These are phyloP conservation scores for Taphrina populina DNA, from an alignment of 1,139 yeast genomes.

Conservation along the genomic window DNA sequence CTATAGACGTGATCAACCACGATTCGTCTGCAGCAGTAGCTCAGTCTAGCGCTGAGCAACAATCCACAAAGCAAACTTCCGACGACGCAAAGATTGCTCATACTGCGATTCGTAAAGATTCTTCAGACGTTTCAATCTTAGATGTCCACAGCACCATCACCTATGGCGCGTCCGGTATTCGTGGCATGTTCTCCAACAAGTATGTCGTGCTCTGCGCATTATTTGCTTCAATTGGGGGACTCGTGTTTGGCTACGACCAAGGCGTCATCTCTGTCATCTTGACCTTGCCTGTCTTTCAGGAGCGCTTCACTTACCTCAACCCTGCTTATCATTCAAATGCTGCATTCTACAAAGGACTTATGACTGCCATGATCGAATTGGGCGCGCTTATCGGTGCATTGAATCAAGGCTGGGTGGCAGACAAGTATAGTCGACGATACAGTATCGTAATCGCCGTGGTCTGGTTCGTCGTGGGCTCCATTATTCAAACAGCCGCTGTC, in stretches of 20 bases:
- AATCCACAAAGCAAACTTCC: too few relatives aligned
- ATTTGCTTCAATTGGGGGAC: conserved; percentile 45
- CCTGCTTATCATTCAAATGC: conserved; percentile 34
- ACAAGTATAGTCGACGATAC: conserved; percentile 44
- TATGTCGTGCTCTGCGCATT: conserved; percentile 41
- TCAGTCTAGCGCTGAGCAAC: too few relatives aligned
- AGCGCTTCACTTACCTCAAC: conserved; percentile 35
- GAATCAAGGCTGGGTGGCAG: conserved; percentile 41
- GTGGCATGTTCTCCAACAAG: conserved; percentile 39
- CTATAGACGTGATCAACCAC: too few relatives aligned
- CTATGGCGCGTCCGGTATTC: conserved; percentile 35
- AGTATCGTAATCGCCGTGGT: conserved; percentile 55
- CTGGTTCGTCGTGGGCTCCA: conserved; percentile 60
- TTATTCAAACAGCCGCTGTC: conserved; percentile 58
- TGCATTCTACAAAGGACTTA: conserved; percentile 40
- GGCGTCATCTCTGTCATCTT: conserved; percentile 60
- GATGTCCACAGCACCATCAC: conserved; percentile 10
- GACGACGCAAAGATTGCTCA: too few relatives aligned
- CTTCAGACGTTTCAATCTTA: conserved; percentile 5
- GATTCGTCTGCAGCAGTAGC: too few relatives aligned
- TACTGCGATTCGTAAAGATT: too few relatives aligned
- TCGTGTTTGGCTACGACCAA: conserved; percentile 48
- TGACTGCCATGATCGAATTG: conserved; percentile 42
- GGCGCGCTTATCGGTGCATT: conserved; percentile 43
- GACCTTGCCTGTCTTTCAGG: conserved; percentile 51